Percentiles rank a stretch among this genome's conserved stretches.
Evolutionary conservation across 805 yeast species (phyloP).

Genomic region (Tetrapisispora namnaoensis): DNA sequence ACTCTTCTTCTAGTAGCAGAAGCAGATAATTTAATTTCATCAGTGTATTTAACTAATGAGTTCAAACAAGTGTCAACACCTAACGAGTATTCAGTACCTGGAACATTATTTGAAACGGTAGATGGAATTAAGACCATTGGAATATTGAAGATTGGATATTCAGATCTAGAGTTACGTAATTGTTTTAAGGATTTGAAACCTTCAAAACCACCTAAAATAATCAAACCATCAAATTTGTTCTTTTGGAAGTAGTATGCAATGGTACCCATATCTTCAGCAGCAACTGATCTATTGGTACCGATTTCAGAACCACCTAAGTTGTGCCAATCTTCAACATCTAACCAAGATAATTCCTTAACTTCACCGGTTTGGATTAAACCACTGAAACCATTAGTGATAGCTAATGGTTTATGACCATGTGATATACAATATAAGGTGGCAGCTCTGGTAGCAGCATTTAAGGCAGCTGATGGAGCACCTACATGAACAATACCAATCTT

Average conservation of each 20-base stretch:
- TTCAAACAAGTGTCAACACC: slow-evolving; percentile 96
- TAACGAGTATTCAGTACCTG: slow-evolving; percentile 95
- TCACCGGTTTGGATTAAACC: slow-evolving; percentile 89
- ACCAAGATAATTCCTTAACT: slow-evolving; percentile 65
- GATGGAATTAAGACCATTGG: slow-evolving; percentile 94
- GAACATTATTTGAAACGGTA: slow-evolving; percentile 93
- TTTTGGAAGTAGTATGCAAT: slow-evolving; percentile 90
- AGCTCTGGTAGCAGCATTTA: slow-evolving; percentile 88
- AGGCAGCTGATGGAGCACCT: slow-evolving; percentile 97
- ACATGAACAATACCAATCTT: slow-evolving; percentile 81
- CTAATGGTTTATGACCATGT: slow-evolving; percentile 82
- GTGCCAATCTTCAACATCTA: slow-evolving; percentile 82
- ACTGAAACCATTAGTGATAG: slow-evolving; percentile 86
- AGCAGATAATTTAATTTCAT: slow-evolving; percentile 88
- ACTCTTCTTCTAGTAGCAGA: slow-evolving; percentile 89
- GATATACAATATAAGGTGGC: slow-evolving; percentile 82
- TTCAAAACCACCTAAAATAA: slow-evolving; percentile 94
- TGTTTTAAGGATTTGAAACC: slow-evolving; percentile 83
- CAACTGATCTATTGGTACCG: slow-evolving; percentile 88
- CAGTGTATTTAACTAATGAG: slow-evolving; percentile 84
- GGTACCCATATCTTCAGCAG: slow-evolving; percentile 77
- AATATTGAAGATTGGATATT: slow-evolving; percentile 85
- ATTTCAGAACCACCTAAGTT: slow-evolving; percentile 90
- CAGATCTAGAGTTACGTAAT: slow-evolving; percentile 61
- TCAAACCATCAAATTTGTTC: slow-evolving; percentile 75